phyloP scores from a whole-genome alignment of 83 land plant species.

The Diphasiastrum complanatum region DNA sequence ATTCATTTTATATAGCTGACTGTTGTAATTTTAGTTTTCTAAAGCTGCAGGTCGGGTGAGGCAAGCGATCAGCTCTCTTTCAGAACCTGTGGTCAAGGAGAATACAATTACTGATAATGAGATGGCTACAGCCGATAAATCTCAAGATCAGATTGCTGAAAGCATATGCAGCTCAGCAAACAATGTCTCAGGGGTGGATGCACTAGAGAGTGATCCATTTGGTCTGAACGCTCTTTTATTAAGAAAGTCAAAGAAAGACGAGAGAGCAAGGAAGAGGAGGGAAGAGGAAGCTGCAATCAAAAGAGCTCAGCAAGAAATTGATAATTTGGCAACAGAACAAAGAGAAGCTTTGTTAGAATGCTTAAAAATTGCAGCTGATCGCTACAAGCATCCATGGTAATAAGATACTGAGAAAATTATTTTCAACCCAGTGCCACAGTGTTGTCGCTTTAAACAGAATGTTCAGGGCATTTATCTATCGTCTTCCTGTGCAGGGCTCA shows the following conservation, averaged over 20 bases:
- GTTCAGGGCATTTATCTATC: not conserved
- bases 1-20: not conserved
- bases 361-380: slow-evolving; percentile 68
- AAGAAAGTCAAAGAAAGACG: slow-evolving; percentile 44
- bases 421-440: not conserved
- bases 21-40: slow-evolving; percentile 51
- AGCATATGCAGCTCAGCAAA: too few relatives aligned
- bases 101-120: slow-evolving; percentile 10
- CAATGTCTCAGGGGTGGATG: not conserved
- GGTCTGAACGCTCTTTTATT: slow-evolving; percentile 72
- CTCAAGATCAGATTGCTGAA: slow-evolving; percentile 8
- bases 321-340: slow-evolving; percentile 46
- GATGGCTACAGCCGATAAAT: slow-evolving; percentile 18
- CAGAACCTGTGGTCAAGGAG: slow-evolving; percentile 46
- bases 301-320: slow-evolving; percentile 51
- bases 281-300: slow-evolving; percentile 42
- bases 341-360: slow-evolving; percentile 69
- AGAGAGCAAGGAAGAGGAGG: slow-evolving; percentile 37
- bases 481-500: slow-evolving; percentile 57
- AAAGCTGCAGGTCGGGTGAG: slow-evolving; percentile 61
- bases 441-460: not conserved
- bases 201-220: slow-evolving; percentile 73
- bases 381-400: slow-evolving; percentile 68
- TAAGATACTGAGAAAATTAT: not conserved
- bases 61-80: slow-evolving; percentile 58